A percentile compares a stretch with the other conserved stretches of the same genome.
Evolutionary conservation across 1,284 basidiomycete species (phyloP).

Genomic region (Ustilago shanxiensis): DNA sequence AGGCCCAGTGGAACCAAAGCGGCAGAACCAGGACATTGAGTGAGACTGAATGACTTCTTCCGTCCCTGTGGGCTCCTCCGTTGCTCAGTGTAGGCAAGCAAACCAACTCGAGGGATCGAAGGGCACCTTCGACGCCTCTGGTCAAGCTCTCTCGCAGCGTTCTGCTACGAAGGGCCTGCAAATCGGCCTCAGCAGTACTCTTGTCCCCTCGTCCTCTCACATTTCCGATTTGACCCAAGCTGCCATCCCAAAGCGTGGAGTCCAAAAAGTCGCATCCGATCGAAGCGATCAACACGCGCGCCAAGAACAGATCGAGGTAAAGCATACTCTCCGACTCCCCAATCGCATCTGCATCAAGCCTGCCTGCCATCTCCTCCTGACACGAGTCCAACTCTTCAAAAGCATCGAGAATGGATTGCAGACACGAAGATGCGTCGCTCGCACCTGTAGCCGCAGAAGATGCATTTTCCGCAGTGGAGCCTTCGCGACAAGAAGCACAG

Average conservation of each 20-base stretch:
- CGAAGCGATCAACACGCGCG: slow-evolving; percentile 32
- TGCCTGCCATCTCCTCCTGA: slow-evolving; percentile 41
- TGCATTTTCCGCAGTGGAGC: neutral
- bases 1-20: slow-evolving; percentile 47
- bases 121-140: slow-evolving; percentile 28
- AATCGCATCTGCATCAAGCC: slow-evolving; percentile 28
- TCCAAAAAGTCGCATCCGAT: slow-evolving; percentile 44
- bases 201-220: slow-evolving; percentile 11
- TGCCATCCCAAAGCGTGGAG: slow-evolving; percentile 47
- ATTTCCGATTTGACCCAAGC: slow-evolving; percentile 18
- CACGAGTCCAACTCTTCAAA: slow-evolving; percentile 39
- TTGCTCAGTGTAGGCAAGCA: slow-evolving; percentile 17
- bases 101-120: slow-evolving; percentile 31
- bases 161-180: slow-evolving; percentile 21
- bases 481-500: slow-evolving; percentile 28
- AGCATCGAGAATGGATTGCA: slow-evolving; percentile 23
- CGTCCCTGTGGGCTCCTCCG: neutral
- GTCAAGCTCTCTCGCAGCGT: slow-evolving; percentile 32
- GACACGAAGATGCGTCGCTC: slow-evolving; percentile 23
- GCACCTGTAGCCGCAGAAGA: neutral
- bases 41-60: slow-evolving; percentile 11
- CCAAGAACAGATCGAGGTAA: slow-evolving; percentile 34
- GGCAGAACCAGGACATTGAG: slow-evolving; percentile 39
- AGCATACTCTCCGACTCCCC: slow-evolving; percentile 42
- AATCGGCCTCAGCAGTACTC: slow-evolving; percentile 20